A percentile compares a stretch with the other conserved stretches of the same genome.
phyloP scores from a whole-genome alignment of 306 rosid genomes.

The Lupinus albus region DNA sequence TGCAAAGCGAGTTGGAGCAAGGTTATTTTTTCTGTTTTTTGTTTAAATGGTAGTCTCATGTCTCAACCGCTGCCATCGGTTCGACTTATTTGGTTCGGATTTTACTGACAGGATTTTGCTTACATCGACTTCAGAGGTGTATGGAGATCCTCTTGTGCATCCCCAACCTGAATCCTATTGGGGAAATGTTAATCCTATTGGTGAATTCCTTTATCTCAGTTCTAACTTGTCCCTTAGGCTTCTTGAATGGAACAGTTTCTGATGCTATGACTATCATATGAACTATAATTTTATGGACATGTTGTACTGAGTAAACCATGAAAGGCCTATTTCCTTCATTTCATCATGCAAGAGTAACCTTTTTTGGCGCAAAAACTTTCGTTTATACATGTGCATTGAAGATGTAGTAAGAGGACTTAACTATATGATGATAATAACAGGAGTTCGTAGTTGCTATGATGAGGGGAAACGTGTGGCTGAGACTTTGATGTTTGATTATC shows the following conservation, averaged over 20 bases:
- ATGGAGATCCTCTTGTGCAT: constrained; percentile 82
- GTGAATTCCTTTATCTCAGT: constrained; percentile 43
- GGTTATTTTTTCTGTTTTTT: constrained; percentile 38
- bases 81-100: constrained; percentile 28
- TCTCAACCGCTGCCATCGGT: constrained; percentile 23
- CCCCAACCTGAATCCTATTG: constrained; percentile 83
- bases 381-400: constrained; percentile 22
- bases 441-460: constrained; percentile 85
- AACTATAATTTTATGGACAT: constrained; percentile 1
- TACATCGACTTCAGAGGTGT: constrained; percentile 85
- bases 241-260: constrained; percentile 24
- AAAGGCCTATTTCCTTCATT: background rate
- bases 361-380: background rate
- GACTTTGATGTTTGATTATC: constrained; percentile 80
- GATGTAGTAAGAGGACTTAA: constrained; percentile 10
- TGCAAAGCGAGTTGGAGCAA: constrained; percentile 86
- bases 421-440: constrained; percentile 40
- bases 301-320: background rate
- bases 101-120: constrained; percentile 63
- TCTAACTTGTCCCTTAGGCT: constrained; percentile 13
- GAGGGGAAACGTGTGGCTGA: constrained; percentile 89
- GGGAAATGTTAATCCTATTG: constrained; percentile 88
- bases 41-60: constrained; percentile 2
- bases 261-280: background rate
- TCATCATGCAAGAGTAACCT: constrained; percentile 1